These are phyloP conservation scores for Adansonia digitata DNA, from an alignment of 345 rosid species.

Conservation along the genomic window DNA sequence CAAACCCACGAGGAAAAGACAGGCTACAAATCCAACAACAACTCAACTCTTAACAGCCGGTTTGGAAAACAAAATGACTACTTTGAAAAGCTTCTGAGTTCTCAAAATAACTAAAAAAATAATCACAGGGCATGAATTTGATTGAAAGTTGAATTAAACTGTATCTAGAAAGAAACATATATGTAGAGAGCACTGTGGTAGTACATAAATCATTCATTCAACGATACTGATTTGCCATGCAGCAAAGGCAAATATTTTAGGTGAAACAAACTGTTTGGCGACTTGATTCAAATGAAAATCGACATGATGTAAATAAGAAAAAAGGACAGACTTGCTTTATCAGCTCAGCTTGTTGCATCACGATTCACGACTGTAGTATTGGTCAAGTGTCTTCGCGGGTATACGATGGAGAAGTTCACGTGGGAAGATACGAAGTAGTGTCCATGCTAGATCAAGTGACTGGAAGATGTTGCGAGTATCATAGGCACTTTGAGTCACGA, in stretches of 20 bases:
- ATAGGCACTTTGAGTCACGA: not conserved
- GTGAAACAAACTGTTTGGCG: not conserved
- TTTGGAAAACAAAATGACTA: not conserved
- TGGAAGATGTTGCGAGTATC: not conserved
- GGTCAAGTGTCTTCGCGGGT: conserved; percentile 51
- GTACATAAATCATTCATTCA: no score
- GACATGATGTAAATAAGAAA: not conserved
- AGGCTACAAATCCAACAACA: not conserved
- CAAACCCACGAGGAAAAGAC: not conserved
- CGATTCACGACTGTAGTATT: conserved; percentile 69
- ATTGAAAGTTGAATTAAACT: not conserved
- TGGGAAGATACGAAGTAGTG: conserved; percentile 92
- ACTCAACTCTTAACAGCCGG: not conserved
- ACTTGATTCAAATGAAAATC: not conserved
- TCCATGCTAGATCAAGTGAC: conserved; percentile 60
- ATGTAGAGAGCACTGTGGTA: not conserved
- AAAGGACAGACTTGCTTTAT: not conserved
- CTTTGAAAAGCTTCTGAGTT: not conserved
- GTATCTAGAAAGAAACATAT: not conserved
- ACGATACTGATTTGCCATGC: not conserved
- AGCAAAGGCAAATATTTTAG: not conserved
- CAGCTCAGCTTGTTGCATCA: conserved; percentile 42
- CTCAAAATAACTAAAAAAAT: not conserved
- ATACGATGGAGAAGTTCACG: conserved; percentile 97
- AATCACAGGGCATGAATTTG: not conserved